Evolutionary conservation across 2,329 filamentous ascomycete species (phyloP), one percentile per base, ranked within the genome.

Genomic region (Tolypocladium tundrense): DNA sequence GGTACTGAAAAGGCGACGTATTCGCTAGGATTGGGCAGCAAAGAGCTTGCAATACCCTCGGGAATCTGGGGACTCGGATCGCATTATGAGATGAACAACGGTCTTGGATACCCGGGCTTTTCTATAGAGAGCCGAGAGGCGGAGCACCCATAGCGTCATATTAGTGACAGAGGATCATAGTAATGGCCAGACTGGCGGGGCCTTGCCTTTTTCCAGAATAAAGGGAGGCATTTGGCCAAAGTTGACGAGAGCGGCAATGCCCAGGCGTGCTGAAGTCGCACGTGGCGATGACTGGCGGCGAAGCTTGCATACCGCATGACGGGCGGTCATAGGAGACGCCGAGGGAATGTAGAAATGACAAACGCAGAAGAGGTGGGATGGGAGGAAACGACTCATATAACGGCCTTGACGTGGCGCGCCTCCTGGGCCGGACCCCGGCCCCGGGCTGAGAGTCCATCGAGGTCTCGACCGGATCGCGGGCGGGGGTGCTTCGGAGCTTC

Each of bases 391-490:
- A 21, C 14, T 31, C 40, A 42, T 54, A 54, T 54, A 43, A 54
- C 33, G 31, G 33, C 10, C 31, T 21, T 19, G 31, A 37, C 11
- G 48, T 52, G 48, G 58, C 60, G 45, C 31, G 55, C 52, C 33
- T 60, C 54, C 52, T 56, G 45, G 37, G 52, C 60, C 55, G 60
- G 51, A 58, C 57, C 61, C 62, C 59, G 54, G 56, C 56, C 54
- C 58, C 57, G 60, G 58, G 60, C 61, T 63, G 58, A 61, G 61
- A 60, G 66, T 67, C 66, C 52, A 67, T 65, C 43, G 59, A 40
- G 65, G 65, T 65, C 66, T 68, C 64, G 66, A 68, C 62, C 66
- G 60, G 59, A 58, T 58, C 48, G 52, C 58, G 40, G 56, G 57
- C 55, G 58, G 59, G 60, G 61, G 59, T 54, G 48, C 50, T 57